Evolutionary conservation across 169 alveolate species (phyloP).

Genomic region (Eimeria mitis): DNA sequence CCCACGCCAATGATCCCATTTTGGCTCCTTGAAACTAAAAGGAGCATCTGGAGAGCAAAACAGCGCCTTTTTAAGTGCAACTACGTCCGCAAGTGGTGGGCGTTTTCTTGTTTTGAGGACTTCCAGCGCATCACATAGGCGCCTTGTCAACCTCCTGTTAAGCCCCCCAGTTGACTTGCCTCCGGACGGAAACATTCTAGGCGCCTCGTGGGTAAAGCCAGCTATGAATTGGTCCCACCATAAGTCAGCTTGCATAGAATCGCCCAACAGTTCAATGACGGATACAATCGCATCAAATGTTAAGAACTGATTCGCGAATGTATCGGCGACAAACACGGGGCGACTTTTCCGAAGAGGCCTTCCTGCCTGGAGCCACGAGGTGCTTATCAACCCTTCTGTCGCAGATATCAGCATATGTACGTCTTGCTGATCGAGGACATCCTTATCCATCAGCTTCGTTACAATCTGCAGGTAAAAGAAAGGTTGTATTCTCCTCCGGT

Average conservation of each 20-base stretch:
- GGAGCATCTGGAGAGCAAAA: background rate
- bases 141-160: background rate
- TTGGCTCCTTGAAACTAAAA: background rate
- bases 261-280: background rate
- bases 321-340: background rate
- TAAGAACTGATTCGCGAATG: background rate
- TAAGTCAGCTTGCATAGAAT: background rate
- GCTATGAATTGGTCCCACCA: background rate
- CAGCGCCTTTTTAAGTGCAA: background rate
- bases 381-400: background rate
- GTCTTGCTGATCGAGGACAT: background rate
- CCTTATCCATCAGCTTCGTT: background rate
- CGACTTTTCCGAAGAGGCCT: background rate
- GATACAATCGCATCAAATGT: background rate
- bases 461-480: background rate
- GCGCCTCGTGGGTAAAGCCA: background rate
- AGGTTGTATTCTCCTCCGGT: background rate
- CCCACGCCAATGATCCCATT: background rate
- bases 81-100: background rate
- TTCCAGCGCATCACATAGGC: background rate
- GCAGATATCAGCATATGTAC: background rate
- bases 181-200: background rate
- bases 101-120: background rate
- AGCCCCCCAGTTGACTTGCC: background rate
- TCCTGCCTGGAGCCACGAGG: background rate